Conservation (phyloP, 306 rosid species). For the Acacia acuminata region DNA sequence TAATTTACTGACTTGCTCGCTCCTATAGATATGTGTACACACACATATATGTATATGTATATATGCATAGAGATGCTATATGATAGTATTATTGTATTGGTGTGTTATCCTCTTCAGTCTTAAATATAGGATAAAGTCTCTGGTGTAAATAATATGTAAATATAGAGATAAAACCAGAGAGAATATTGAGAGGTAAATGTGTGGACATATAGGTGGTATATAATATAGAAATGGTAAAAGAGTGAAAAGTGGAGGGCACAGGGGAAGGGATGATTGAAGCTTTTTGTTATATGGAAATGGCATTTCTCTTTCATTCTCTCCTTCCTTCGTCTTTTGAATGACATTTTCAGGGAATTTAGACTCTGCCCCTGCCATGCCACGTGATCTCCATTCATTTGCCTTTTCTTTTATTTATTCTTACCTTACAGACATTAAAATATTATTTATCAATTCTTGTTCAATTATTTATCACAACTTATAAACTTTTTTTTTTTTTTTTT, state of each 20-base stretch:
- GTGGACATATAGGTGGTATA: not conserved
- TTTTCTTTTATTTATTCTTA: no score
- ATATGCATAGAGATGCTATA: conserved; percentile 21
- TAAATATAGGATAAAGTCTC: no score
- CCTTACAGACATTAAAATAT: no score
- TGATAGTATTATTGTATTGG: not conserved
- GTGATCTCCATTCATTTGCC: conserved; percentile 38
- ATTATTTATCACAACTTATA: no score
- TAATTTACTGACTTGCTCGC: conserved; percentile 26
- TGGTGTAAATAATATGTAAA: no score
- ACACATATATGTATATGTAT: no score
- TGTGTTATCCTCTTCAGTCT: not conserved
- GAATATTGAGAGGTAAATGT: not conserved
- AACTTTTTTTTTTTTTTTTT: no score
- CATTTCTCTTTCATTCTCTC: not conserved
- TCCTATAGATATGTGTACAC: not conserved
- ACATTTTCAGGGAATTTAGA: conserved; percentile 29
- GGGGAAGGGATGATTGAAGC: conserved; percentile 10
- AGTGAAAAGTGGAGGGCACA: conserved; percentile 18
- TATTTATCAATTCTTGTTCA: no score
- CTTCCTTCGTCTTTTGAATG: conserved; percentile 7
- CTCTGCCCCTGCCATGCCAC: conserved; percentile 40
- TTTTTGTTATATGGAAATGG: conserved; percentile 19
- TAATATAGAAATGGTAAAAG: not conserved
- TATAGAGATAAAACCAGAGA: not conserved